A percentile compares a stretch with the other conserved stretches of the same genome.
Evolutionary conservation across 2,329 filamentous ascomycete species (phyloP).

Genomic region (Fusarium sp.): DNA sequence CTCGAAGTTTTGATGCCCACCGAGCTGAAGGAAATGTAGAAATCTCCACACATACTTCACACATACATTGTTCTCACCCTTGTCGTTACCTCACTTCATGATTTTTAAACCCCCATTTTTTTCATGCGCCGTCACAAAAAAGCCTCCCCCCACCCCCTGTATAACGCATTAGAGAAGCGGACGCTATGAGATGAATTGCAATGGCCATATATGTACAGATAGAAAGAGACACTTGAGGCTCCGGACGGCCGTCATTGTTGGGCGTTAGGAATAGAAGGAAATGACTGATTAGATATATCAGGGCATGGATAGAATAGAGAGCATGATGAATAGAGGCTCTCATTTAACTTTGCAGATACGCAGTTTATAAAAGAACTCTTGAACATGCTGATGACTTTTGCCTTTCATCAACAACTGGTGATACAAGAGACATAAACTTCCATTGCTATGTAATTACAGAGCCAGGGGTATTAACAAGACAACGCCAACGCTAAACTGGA

Average conservation of each 20-base stretch:
- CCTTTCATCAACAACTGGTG: neutral
- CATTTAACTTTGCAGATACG: conserved; percentile 19
- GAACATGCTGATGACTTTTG: neutral
- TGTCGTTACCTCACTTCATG: conserved; percentile 36
- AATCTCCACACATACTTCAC: conserved; percentile 35
- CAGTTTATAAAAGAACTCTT: neutral
- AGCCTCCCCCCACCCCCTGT: conserved; percentile 16
- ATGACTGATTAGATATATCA: conserved; percentile 41
- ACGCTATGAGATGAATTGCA: conserved; percentile 33
- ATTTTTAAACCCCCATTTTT: conserved; percentile 23
- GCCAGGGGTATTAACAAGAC: conserved; percentile 12
- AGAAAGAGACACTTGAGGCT: conserved; percentile 40
- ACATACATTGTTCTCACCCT: conserved; percentile 27
- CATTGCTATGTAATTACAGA: neutral
- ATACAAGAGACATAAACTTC: neutral
- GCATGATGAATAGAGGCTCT: conserved; percentile 46
- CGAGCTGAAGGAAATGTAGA: conserved; percentile 48
- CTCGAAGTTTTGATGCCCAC: conserved; percentile 67
- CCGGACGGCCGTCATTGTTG: conserved; percentile 43
- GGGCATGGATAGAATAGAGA: conserved; percentile 47
- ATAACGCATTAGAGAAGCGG: conserved; percentile 35
- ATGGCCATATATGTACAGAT: conserved; percentile 48
- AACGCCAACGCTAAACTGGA: conserved; percentile 3
- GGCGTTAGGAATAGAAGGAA: conserved; percentile 51
- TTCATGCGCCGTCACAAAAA: conserved; percentile 26